phyloP scores from a whole-genome alignment of 106 monocot genomes.

The Dendrobium chrysotoxum region DNA sequence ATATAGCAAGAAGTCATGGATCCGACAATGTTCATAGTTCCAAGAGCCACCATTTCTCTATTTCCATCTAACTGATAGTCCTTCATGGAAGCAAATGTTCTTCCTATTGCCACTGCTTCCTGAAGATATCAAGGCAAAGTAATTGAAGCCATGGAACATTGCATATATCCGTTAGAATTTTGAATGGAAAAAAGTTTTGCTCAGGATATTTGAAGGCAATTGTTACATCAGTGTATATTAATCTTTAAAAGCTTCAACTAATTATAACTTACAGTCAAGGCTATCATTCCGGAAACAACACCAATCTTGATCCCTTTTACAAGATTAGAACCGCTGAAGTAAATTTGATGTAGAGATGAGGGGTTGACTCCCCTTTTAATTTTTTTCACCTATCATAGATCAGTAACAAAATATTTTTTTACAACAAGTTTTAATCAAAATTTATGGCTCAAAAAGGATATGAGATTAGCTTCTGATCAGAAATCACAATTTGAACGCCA shows the following conservation, averaged over 20 bases:
- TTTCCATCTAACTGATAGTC: conserved; percentile 83
- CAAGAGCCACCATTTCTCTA: conserved; percentile 78
- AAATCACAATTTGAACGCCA: conserved; percentile 71
- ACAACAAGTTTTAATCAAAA: not conserved
- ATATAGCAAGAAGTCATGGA: conserved; percentile 77
- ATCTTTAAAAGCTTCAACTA: not conserved
- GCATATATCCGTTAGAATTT: too few relatives aligned
- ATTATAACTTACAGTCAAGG: conserved; percentile 41
- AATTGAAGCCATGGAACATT: too few relatives aligned
- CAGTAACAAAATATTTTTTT: not conserved
- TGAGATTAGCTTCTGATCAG: not conserved
- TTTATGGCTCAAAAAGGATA: not conserved
- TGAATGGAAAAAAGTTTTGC: too few relatives aligned
- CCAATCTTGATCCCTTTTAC: conserved; percentile 62
- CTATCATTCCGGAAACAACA: conserved; percentile 60
- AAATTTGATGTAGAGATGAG: conserved; percentile 47
- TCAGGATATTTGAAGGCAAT: too few relatives aligned
- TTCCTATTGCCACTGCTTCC: conserved; percentile 85
- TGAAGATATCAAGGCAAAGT: conserved; percentile 11
- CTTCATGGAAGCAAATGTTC: conserved; percentile 72
- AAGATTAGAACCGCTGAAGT: conserved; percentile 41
- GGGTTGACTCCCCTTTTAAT: conserved; percentile 71
- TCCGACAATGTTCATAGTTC: conserved; percentile 70
- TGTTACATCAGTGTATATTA: too few relatives aligned
- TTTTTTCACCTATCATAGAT: conserved; percentile 35